phyloP scores from a whole-genome alignment of 2,329 filamentous ascomycete genomes.

The Venturia effusa region DNA sequence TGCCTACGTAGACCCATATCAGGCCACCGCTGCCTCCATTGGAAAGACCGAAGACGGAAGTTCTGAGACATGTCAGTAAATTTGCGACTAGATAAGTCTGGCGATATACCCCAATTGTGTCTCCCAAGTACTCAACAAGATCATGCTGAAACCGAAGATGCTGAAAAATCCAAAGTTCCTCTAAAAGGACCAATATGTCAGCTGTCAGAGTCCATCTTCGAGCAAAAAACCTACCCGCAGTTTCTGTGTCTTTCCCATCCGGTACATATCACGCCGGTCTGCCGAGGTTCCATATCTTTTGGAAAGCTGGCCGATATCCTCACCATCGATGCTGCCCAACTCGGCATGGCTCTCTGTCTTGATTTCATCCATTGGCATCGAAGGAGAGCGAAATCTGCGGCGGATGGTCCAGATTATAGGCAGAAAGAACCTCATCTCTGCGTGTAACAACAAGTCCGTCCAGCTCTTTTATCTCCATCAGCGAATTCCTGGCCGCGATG shows the following conservation, averaged over 20 bases:
- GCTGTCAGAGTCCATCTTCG: not conserved
- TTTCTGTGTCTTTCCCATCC: conserved; percentile 13
- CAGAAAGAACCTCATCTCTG: not conserved
- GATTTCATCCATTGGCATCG: conserved; percentile 4
- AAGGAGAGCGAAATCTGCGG: not conserved
- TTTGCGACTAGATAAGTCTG: not conserved
- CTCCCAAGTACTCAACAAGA: conserved; percentile 13
- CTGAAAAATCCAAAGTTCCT: conserved; percentile 13
- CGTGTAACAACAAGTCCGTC: conserved; percentile 2
- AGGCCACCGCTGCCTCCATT: conserved; percentile 13
- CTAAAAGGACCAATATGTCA: conserved; percentile 2
- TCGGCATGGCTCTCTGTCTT: conserved; percentile 5
- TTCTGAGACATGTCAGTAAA: not conserved
- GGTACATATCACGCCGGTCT: conserved; percentile 12
- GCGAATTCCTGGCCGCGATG: not conserved
- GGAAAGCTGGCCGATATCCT: not conserved
- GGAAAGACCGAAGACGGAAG: conserved; percentile 10
- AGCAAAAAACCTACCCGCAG: conserved; percentile 9
- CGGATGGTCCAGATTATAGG: not conserved
- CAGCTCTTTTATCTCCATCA: not conserved
- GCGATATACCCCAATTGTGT: conserved; percentile 9
- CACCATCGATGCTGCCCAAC: not conserved
- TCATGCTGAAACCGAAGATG: conserved; percentile 14
- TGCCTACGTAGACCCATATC: conserved; percentile 11
- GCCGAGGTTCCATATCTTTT: conserved; percentile 9